Evolutionary conservation across 2,329 filamentous ascomycete species (phyloP), one percentile per base, ranked within the genome.

Genomic region (Cladophialophora psammophila): DNA sequence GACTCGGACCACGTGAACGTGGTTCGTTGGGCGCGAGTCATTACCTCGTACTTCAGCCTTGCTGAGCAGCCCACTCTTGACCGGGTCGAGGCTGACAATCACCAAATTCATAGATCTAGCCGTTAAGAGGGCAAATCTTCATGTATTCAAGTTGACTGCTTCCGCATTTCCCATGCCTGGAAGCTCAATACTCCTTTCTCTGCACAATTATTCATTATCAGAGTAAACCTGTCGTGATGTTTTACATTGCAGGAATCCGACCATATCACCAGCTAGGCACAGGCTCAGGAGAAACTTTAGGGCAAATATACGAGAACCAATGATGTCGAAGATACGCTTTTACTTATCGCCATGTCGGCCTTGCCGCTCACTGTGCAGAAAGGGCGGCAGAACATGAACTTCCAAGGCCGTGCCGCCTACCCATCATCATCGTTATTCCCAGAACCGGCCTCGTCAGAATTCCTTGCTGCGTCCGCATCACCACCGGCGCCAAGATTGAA

Each of bases 401-500:
- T 50, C 38, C 2, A 32, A 42, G 15, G 31, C 20, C 32, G 20
- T 36, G 50, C 15, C 73, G 45, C 45, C 45, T 50, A 74, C 56
- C 71, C 72, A 32, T 77, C 76, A 53, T 76, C 75, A 36, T 75
- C 75, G 31, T 68, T 73, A 32, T 68, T 73, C 32, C 60, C 55
- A 42, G 50, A 69, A 36, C 60, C 65, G 52, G 63, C 71, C 35
- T 65, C 65, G 7, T 68, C 50, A 32, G 42, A 26, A 53, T 55
- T 12, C 36, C 50, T 40, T n/a, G 59, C n/a, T 26, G 45, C 8
- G 10, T 60, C 64, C 35, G 53, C 38, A 45, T 64, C 36, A 10
- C 71, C 60, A 50, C 56, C 56, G 15, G 48, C 20, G 15, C 40
- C 67, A 20, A 4, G n/a, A 55, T 55, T 34, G 31, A 20, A 53